A percentile compares a stretch with the other conserved stretches of the same genome.
phyloP scores from a whole-genome alignment of 495 filamentous ascomycete species.

The Entonaema liquescens region DNA sequence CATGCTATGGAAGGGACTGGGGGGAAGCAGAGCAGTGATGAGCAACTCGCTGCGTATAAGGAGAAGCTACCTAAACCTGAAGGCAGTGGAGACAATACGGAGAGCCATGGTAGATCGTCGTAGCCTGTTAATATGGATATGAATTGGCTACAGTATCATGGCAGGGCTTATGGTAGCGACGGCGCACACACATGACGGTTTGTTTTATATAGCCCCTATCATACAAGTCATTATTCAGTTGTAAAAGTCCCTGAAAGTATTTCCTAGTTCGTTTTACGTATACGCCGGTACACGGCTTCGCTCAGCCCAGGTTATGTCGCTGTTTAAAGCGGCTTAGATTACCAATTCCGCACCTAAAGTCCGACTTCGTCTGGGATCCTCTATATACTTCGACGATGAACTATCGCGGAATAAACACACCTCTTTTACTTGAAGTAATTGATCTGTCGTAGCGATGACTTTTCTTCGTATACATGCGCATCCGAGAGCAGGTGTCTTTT shows the following conservation, averaged over 20 bases:
- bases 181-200: neutral
- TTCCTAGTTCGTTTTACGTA: neutral
- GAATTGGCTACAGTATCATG: neutral
- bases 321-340: neutral
- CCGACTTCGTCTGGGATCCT: neutral
- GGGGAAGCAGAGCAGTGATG: slow-evolving; percentile 7
- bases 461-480: neutral
- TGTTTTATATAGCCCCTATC: neutral
- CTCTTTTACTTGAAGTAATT: neutral
- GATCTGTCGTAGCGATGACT: neutral
- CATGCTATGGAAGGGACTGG: neutral
- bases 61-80: slow-evolving; percentile 41
- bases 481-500: neutral
- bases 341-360: neutral
- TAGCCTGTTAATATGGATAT: neutral
- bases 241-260: too few relatives aligned
- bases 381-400: neutral
- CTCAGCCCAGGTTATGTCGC: neutral
- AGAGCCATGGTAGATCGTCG: neutral
- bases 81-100: slow-evolving; percentile 17
- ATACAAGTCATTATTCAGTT: too few relatives aligned
- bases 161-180: neutral
- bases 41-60: slow-evolving; percentile 33
- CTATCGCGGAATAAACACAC: neutral
- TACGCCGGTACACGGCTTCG: neutral